Base-by-base conservation (phyloP, 1,139 yeast genomes). In the Yamadazyma dendronema region DNA sequence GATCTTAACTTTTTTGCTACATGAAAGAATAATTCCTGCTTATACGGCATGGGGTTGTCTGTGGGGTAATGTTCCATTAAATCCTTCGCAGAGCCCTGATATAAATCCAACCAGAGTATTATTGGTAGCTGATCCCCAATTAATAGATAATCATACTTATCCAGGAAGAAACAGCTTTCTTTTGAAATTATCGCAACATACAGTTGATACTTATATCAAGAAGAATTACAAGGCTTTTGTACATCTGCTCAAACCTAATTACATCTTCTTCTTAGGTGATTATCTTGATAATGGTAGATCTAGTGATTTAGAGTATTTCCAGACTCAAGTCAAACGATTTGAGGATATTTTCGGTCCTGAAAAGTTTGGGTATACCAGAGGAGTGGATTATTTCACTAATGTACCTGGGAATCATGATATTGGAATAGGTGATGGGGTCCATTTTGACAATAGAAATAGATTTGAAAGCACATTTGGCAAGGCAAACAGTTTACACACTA, bases 361-460 rank as follows among this genome's bases (percentile, higher is more conserved):
- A 2, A 38, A 38, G 27, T 44, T 35, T 26, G 51, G 51, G 12
- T 57, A 64, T 37, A 42, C 42, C 9, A 49, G 59, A 8, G 62
- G 56, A 15, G 39, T 44, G 25, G 62, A 57, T 38, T 55, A 54
- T 50, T 61, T 64, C 38, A 46, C 56, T 8, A 66, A 69, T 38
- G 56, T 73, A 1, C 76, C 81, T 0, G 83, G 83, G 2, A 77
- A 77, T 48, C 82, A 77, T 49, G 83, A 77, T 54, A 67, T 77
- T 28, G 83, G 83, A 1, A 72, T 69, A 54, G 79, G 73, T 6
- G 62, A 74, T 47, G 71, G 70, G 7, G 78, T 77, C 17, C 63
- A 65, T 22, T 14, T 50, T 3, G 48, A 56, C 7, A 56, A 72
- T n/a, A 47, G 73, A 25, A 52, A 52, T 2, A 54, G 81, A 31